Base-by-base conservation (phyloP, 208 protist species). In the Crithidia thermophila region DNA sequence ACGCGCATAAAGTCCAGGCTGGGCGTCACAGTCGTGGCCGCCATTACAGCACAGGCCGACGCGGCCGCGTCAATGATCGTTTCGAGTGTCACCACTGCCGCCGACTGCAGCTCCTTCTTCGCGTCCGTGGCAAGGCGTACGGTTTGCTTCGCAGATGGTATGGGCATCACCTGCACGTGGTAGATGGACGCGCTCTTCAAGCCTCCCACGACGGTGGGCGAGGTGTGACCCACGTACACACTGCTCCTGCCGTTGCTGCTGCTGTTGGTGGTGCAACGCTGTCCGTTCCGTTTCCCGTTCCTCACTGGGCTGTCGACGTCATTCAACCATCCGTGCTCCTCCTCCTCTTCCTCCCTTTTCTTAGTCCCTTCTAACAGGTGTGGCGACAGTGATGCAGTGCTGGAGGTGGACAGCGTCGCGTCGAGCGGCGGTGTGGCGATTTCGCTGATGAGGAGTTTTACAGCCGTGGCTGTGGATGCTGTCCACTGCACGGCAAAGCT, bases 161-260 rank as follows among this genome's bases (percentile, higher is more conserved):
- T 33, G 30, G 64, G 53, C 37, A 39, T 53, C 13, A 70, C 52
- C 42, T 70, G 42, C n/a, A 70, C 52, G 39, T 61, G 53, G 25
- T 70, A 70, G 27, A 70, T 61, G 40, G 42, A 58, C 2, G 51
- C 64, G 43, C 52, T 55, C 27, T 23, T 51, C 20, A 70, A 31
- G 0, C 64, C 64, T 9, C n/a, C 23, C 31, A 70, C 40, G 42
- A 57, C 23, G 2, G 31, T 20, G 4, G 64, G 64, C 3, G 64
- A 70, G 8, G 4, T 23, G 14, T 40, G 53, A 0, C 40, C 4
- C 2, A 61, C 39, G 8, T 52, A 20, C 7, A 43, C 64, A 0
- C 20, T 18, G 27, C 42, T 39, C 3, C 42, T n/a, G 34, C 37
- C 11, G 40, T 16, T 8, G 9, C 34, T 30, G 34, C 20, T 4